Evolutionary conservation across 139 green algal species (phyloP), one percentile per base, ranked within the genome.

Genomic region (Zygnema circumcarinatum): DNA sequence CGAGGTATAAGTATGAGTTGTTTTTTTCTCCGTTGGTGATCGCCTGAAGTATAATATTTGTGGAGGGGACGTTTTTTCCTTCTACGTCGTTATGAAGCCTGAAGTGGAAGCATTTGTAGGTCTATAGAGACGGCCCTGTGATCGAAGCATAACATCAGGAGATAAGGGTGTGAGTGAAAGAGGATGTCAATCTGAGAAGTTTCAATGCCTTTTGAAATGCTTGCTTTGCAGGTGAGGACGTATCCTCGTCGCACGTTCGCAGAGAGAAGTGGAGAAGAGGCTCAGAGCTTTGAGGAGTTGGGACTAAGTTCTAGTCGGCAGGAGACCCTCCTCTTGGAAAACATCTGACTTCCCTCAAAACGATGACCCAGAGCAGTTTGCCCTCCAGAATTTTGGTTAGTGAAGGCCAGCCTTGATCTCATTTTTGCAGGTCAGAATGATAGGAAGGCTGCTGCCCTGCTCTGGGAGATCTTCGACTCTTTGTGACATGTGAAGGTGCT

Each of bases 201-300:
- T 78, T 3, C 69, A 38, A 25, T 52, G 11, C 35, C 69, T 20
- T 38, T 78, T 3, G 16, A 38, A 3, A 78, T 78, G n/a, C n/a
- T n/a, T n/a, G n/a, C n/a, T 78, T 62, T 62, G 47, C 69, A 78
- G 69, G 36, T 41, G 11, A 78, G 69, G 16, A 78, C 35, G 3
- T 78, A 78, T 41, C 69, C 35, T 52, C 69, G 35, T 7, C 69
- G 35, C 16, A 16, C 69, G 3, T 78, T 41, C 16, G 7, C 35
- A 20, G 69, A 78, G 35, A 78, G 16, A 16, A n/a, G 11, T 3
- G 35, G 35, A 25, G 35, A 78, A 52, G 69, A 39, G 16, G 11
- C 35, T 78, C 69, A 20, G 11, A 39, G 35, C 16, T 39, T 52
- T 78, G 69, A 78, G 11, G 36, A 78, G 35, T 78, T 41, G 35